Conservation (phyloP, 2,329 filamentous ascomycete species). For the Aspergillus sergii region DNA sequence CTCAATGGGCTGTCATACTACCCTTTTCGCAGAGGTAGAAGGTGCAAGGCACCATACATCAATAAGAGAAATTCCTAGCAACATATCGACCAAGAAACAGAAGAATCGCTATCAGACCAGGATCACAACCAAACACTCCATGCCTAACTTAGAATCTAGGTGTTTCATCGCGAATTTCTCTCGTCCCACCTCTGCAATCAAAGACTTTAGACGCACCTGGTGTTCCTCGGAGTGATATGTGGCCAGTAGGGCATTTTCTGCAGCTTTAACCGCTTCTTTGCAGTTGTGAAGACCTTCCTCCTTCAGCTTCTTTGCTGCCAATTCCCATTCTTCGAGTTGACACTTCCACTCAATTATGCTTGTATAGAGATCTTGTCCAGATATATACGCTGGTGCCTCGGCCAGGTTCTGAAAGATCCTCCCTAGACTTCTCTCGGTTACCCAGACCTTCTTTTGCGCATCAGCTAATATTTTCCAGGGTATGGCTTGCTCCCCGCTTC, state of each 20-base stretch:
- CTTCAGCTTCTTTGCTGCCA: too few relatives aligned
- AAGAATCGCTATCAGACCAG: background rate
- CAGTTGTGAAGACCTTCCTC: too few relatives aligned
- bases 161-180: background rate
- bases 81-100: background rate
- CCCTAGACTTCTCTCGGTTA: rapidly evolving
- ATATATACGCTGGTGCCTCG: too few relatives aligned
- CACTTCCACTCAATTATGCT: too few relatives aligned
- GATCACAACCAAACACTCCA: background rate
- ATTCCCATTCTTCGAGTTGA: too few relatives aligned
- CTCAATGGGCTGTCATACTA: background rate
- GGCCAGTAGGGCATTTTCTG: background rate
- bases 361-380: too few relatives aligned
- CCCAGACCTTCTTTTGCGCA: too few relatives aligned
- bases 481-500: rapidly evolving
- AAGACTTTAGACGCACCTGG: rapidly evolving
- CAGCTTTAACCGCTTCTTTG: background rate
- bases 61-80: background rate
- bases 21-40: background rate
- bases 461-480: rapidly evolving
- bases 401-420: too few relatives aligned
- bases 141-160: rapidly evolving
- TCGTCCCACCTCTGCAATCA: background rate
- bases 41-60: background rate
- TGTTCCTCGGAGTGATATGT: too few relatives aligned